A percentile compares a stretch with the other conserved stretches of the same genome.
These are phyloP conservation scores for Rhamnella rubrinervis DNA, from an alignment of 331 rosid genomes.

Conservation along the genomic window DNA sequence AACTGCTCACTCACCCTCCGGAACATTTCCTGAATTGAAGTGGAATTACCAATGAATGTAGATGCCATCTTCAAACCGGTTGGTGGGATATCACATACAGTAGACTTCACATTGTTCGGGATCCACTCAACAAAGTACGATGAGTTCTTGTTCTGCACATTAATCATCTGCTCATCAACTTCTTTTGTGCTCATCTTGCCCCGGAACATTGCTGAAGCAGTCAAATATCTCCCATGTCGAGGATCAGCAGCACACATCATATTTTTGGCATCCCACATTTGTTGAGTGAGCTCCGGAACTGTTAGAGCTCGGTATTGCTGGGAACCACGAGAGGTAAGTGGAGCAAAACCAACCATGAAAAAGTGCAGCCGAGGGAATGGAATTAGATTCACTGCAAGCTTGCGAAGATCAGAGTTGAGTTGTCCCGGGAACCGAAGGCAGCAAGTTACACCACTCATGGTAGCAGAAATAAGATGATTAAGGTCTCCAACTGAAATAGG, in stretches of 20 bases:
- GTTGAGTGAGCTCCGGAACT: constrained; percentile 85
- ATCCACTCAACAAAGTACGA: constrained; percentile 94
- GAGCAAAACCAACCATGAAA: constrained; percentile 94
- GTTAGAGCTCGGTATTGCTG: constrained; percentile 87
- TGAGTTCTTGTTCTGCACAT: constrained; percentile 89
- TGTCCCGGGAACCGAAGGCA: constrained; percentile 93
- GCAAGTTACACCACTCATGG: constrained; percentile 92
- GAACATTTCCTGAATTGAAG: constrained; percentile 88
- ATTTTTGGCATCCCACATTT: constrained; percentile 87
- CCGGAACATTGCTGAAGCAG: constrained; percentile 96
- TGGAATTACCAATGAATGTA: constrained; percentile 80
- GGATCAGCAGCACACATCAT: constrained; percentile 67
- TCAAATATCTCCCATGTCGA: constrained; percentile 72
- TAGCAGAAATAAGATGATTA: constrained; percentile 81
- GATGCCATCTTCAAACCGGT: constrained; percentile 90
- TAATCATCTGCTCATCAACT: constrained; percentile 91
- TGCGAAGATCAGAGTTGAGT: constrained; percentile 83
- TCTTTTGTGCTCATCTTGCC: constrained; percentile 97
- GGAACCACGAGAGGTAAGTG: constrained; percentile 87
- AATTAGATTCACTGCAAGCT: constrained; percentile 76
- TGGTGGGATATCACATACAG: constrained; percentile 90
- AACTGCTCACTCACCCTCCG: constrained; percentile 91
- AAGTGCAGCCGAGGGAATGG: constrained; percentile 87
- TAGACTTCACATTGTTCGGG: constrained; percentile 84
- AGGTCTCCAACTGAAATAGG: constrained; percentile 68